A percentile compares a stretch with the other conserved stretches of the same genome.
These are phyloP conservation scores for Hypoxylon sp. DNA, from an alignment of 2,329 filamentous ascomycete genomes.

Conservation along the genomic window DNA sequence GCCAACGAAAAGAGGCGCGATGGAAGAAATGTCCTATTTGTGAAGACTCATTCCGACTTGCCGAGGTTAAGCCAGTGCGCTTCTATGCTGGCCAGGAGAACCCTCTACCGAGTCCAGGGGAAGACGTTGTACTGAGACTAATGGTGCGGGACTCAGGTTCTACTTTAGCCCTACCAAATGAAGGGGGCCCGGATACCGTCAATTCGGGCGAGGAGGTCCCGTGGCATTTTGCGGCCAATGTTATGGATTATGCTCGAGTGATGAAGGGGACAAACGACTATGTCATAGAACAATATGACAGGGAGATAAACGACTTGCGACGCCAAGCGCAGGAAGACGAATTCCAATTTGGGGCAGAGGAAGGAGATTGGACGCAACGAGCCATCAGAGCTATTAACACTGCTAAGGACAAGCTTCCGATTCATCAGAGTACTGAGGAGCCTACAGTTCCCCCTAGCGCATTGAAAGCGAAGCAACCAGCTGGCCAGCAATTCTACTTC, in stretches of 20 bases:
- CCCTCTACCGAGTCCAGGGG: conserved; percentile 82
- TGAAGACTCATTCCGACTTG: conserved; percentile 92
- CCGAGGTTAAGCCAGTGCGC: conserved; percentile 88
- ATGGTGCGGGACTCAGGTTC: conserved; percentile 85
- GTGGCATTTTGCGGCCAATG: conserved; percentile 95
- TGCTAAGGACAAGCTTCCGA: conserved; percentile 79
- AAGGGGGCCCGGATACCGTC: conserved; percentile 79
- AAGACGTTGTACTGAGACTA: conserved; percentile 89
- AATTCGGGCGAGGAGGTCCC: conserved; percentile 83
- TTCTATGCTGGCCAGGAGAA: conserved; percentile 94
- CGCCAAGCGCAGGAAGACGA: conserved; percentile 90
- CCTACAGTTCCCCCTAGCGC: conserved; percentile 47
- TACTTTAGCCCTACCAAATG: conserved; percentile 88
- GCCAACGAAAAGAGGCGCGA: conserved; percentile 77
- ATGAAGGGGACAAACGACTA: conserved; percentile 96
- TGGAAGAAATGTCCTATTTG: conserved; percentile 99
- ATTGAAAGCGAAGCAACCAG: conserved; percentile 51
- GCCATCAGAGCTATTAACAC: conserved; percentile 82
- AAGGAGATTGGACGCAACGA: conserved; percentile 91
- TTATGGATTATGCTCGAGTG: conserved; percentile 92
- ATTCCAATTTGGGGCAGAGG: conserved; percentile 86
- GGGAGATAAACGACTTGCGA: conserved; percentile 81
- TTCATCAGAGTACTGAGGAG: conserved; percentile 57
- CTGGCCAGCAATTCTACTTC: conserved; percentile 79
- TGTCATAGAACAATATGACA: conserved; percentile 84